A percentile compares a stretch with the other conserved stretches of the same genome.
phyloP scores from a whole-genome alignment of 352 stramenopile species.

The Lagenidium giganteum region DNA sequence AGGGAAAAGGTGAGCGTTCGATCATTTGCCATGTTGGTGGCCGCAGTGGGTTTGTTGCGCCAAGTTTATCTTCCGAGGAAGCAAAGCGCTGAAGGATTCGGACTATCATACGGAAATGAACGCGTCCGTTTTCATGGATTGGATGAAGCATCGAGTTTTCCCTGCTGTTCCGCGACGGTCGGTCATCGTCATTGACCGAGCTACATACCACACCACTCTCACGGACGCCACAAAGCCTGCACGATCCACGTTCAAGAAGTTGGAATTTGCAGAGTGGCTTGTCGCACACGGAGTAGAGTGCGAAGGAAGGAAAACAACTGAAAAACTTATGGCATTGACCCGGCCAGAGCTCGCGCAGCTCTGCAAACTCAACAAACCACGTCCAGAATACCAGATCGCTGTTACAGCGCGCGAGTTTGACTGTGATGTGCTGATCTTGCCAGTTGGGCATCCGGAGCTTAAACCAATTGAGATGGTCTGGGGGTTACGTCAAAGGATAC shows the following conservation, averaged over 20 bases:
- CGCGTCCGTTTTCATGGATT: slow-evolving; percentile 15
- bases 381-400: not conserved
- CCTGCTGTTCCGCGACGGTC: not conserved
- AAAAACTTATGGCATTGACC: not conserved
- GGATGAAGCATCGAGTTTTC: slow-evolving; percentile 12
- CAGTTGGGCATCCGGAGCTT: slow-evolving; percentile 13
- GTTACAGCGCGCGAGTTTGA: slow-evolving; percentile 1
- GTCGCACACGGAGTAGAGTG: not conserved
- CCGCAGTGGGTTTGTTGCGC: slow-evolving; percentile 11
- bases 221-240: slow-evolving; percentile 8
- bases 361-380: slow-evolving; percentile 11
- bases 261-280: slow-evolving; percentile 8
- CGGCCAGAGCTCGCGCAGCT: not conserved
- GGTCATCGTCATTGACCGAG: slow-evolving; percentile 21
- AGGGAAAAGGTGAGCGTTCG: slow-evolving; percentile 12
- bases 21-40: slow-evolving; percentile 21
- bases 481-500: slow-evolving; percentile 14
- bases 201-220: slow-evolving; percentile 13
- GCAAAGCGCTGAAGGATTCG: slow-evolving; percentile 20
- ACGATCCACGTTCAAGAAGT: slow-evolving; percentile 3
- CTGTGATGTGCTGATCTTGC: slow-evolving; percentile 7
- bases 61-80: slow-evolving; percentile 17
- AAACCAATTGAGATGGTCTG: slow-evolving; percentile 22
- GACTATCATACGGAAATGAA: slow-evolving; percentile 31
- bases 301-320: not conserved